These are phyloP conservation scores for Kodamaea fungicola DNA, from an alignment of 1,139 yeast genomes.

Conservation along the genomic window DNA sequence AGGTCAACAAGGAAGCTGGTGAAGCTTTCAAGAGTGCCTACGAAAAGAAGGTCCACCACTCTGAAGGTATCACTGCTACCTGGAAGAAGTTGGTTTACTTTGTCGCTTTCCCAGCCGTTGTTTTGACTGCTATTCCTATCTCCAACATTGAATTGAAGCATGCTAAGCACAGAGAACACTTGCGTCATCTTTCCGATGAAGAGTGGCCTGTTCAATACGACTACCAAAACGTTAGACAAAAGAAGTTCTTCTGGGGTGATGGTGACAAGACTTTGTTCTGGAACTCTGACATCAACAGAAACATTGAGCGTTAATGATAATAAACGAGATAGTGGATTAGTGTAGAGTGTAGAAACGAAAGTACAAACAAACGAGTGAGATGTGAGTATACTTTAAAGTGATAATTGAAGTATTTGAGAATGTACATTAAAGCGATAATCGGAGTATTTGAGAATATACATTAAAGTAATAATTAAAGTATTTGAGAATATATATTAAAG, in stretches of 20 bases:
- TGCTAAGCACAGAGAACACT: constrained; percentile 85
- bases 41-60: constrained; percentile 73
- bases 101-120: constrained; percentile 79
- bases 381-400: background rate
- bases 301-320: constrained; percentile 40
- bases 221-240: constrained; percentile 83
- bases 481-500: too few relatives aligned
- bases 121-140: constrained; percentile 75
- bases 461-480: too few relatives aligned
- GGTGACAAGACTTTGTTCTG: constrained; percentile 97
- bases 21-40: constrained; percentile 39
- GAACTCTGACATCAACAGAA: constrained; percentile 90
- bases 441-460: too few relatives aligned
- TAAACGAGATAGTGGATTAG: background rate
- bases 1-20: constrained; percentile 39
- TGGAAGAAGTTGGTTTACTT: constrained; percentile 85
- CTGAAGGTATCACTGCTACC: constrained; percentile 64
- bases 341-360: too few relatives aligned
- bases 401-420: too few relatives aligned
- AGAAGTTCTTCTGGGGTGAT: constrained; percentile 96
- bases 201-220: constrained; percentile 92
- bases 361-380: background rate
- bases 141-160: constrained; percentile 80
- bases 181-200: constrained; percentile 72
- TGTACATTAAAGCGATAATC: too few relatives aligned